phyloP scores from a whole-genome alignment of 257 asterid species.

The Jaltomata sinuosa region DNA sequence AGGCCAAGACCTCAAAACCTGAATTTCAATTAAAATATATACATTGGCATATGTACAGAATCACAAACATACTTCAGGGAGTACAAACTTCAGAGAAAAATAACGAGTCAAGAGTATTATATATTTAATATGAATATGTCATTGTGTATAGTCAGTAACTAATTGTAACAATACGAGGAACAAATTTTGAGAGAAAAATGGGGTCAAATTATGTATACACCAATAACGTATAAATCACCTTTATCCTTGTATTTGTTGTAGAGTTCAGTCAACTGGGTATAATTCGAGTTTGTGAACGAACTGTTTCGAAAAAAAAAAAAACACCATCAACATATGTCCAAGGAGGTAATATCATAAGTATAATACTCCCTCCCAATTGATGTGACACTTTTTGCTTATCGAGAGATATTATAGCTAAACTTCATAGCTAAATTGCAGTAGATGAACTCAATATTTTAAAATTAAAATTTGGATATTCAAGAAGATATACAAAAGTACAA shows the following conservation, averaged over 20 bases:
- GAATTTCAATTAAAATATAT: slow-evolving; percentile 2
- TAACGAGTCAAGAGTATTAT: not conserved
- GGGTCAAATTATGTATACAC: not conserved
- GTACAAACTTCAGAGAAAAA: not conserved
- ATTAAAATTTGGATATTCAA: not conserved
- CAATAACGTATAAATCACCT: slow-evolving; percentile 24
- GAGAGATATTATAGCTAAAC: not conserved
- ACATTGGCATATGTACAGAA: not conserved
- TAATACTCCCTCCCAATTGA: not conserved
- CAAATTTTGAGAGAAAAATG: not conserved
- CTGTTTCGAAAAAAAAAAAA: slow-evolving; percentile 35
- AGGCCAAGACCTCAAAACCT: slow-evolving; percentile 85
- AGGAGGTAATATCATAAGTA: not conserved
- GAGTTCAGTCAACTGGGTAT: slow-evolving; percentile 67
- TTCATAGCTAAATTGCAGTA: no score
- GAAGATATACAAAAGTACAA: not conserved
- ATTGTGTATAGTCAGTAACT: not conserved
- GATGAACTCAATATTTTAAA: not conserved
- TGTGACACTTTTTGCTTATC: not conserved
- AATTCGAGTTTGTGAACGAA: slow-evolving; percentile 63
- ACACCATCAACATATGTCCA: not conserved
- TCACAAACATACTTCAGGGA: not conserved
- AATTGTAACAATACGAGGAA: not conserved
- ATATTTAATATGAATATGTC: not conserved
- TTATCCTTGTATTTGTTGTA: slow-evolving; percentile 51